Evolutionary conservation across 108 stramenopile species (phyloP).

Genomic region (Thalassiosira profunda): DNA sequence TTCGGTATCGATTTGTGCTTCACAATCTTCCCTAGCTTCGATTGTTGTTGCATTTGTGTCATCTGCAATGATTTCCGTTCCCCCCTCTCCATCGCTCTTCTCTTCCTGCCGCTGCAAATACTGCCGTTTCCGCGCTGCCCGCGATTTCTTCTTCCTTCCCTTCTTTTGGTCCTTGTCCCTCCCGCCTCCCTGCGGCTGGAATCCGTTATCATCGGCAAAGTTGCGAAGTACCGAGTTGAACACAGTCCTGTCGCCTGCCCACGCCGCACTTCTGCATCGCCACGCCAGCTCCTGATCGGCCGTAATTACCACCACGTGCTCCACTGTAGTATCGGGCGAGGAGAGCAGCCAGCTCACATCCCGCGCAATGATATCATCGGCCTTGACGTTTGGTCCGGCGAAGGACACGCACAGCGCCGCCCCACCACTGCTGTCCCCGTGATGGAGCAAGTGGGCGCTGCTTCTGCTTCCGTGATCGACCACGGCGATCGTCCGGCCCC

Average conservation of each 20-base stretch:
- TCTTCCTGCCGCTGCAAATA: slow-evolving; percentile 2
- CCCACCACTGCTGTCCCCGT: neutral
- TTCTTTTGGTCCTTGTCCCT: slow-evolving; percentile 1
- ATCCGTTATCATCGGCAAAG: neutral
- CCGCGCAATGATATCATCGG: slow-evolving; percentile 74
- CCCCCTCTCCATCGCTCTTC: slow-evolving; percentile 1
- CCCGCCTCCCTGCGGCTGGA: slow-evolving; percentile 2
- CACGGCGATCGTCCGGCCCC: slow-evolving; percentile 41
- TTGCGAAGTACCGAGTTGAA: slow-evolving; percentile 11
- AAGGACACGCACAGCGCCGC: slow-evolving; percentile 42
- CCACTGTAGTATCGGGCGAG: slow-evolving; percentile 2
- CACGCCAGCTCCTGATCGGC: slow-evolving; percentile 55
- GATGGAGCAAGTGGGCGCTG: slow-evolving; percentile 43
- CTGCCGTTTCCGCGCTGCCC: slow-evolving; percentile 4
- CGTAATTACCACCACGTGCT: slow-evolving; percentile 64
- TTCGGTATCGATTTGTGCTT: neutral
- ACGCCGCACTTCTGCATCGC: slow-evolving; percentile 33
- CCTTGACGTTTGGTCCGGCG: slow-evolving; percentile 62
- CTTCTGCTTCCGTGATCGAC: slow-evolving; percentile 66
- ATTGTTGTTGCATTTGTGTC: neutral
- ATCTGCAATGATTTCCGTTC: neutral
- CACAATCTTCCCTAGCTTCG: neutral
- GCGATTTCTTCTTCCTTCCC: slow-evolving; percentile 15
- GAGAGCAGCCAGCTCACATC: slow-evolving; percentile 34
- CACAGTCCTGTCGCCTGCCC: neutral